Evolutionary conservation across 108 stramenopile genomes (phyloP).

Genomic region (Seminavis robusta): DNA sequence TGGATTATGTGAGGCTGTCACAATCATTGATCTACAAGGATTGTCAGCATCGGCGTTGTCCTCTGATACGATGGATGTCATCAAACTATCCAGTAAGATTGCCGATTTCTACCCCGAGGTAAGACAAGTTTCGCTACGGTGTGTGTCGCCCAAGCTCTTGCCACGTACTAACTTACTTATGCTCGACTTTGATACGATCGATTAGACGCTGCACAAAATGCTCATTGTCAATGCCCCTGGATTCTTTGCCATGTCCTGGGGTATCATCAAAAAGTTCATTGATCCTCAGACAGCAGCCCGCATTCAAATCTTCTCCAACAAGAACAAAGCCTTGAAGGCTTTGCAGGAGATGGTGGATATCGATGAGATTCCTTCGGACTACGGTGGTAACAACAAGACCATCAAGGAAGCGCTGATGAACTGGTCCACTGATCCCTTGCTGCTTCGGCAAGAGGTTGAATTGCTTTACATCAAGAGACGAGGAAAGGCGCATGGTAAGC

Average conservation of each 20-base stretch:
- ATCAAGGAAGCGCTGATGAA: slow-evolving; percentile 40
- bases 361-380: slow-evolving; percentile 35
- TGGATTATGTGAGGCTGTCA: slow-evolving; percentile 51
- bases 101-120: slow-evolving; percentile 41
- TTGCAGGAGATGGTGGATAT: slow-evolving; percentile 27
- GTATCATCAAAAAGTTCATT: slow-evolving; percentile 39
- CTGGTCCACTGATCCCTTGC: slow-evolving; percentile 25
- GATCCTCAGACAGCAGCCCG: slow-evolving; percentile 39
- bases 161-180: not conserved
- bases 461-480: slow-evolving; percentile 17
- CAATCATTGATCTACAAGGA: slow-evolving; percentile 55
- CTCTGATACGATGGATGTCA: slow-evolving; percentile 49
- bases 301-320: slow-evolving; percentile 33
- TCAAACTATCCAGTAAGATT: slow-evolving; percentile 42
- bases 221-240: slow-evolving; percentile 52
- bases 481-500: not conserved
- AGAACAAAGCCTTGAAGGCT: slow-evolving; percentile 20
- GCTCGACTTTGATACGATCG: not conserved
- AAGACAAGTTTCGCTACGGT: too few species aligned
- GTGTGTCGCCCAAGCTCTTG: not conserved
- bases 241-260: slow-evolving; percentile 55
- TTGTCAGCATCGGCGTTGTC: slow-evolving; percentile 46
- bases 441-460: slow-evolving; percentile 22
- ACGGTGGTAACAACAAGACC: slow-evolving; percentile 36
- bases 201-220: slow-evolving; percentile 44